These are phyloP conservation scores for Pontederia paniculata DNA, from an alignment of 176 grass and related monocot species.

Conservation along the genomic window DNA sequence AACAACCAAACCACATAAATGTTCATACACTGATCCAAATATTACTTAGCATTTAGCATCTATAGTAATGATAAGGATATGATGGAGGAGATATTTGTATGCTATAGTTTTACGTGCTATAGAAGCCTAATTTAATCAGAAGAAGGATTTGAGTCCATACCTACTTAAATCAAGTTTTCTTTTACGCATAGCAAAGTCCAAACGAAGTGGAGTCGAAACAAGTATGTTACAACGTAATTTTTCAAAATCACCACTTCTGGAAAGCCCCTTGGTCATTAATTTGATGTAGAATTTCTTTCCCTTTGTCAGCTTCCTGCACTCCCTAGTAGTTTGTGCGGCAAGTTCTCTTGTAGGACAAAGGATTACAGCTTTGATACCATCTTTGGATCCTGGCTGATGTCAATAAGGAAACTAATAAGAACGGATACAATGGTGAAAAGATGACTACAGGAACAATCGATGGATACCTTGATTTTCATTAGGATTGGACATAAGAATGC, in stretches of 20 bases:
- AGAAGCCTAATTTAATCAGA: not conserved
- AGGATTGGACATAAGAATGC: constrained; percentile 79
- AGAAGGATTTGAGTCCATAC: constrained; percentile 23
- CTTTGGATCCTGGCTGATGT: constrained; percentile 95
- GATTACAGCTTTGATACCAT: constrained; percentile 64
- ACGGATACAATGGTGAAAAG: not conserved
- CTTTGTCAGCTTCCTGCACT: constrained; percentile 76
- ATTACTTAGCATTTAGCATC: too few species aligned
- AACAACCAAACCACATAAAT: too few species aligned
- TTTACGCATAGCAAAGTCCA: constrained; percentile 61
- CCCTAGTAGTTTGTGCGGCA: constrained; percentile 73
- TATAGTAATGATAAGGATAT: too few species aligned
- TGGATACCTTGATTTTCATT: constrained; percentile 91
- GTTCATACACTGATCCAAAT: too few species aligned
- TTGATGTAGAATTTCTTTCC: constrained; percentile 85
- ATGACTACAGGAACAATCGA: constrained; percentile 3
- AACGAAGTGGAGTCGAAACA: constrained; percentile 78
- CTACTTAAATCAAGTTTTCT: constrained; percentile 83
- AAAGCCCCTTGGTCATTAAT: constrained; percentile 90
- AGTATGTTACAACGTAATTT: constrained; percentile 87
- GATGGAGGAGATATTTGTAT: too few species aligned
- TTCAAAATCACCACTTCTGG: constrained; percentile 76
- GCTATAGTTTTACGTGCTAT: too few species aligned
- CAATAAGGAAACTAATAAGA: constrained; percentile 10
- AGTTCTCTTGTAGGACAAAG: constrained; percentile 95